phyloP scores from a whole-genome alignment of 2,329 filamentous ascomycete species.

The Penicillium hesseltinei region DNA sequence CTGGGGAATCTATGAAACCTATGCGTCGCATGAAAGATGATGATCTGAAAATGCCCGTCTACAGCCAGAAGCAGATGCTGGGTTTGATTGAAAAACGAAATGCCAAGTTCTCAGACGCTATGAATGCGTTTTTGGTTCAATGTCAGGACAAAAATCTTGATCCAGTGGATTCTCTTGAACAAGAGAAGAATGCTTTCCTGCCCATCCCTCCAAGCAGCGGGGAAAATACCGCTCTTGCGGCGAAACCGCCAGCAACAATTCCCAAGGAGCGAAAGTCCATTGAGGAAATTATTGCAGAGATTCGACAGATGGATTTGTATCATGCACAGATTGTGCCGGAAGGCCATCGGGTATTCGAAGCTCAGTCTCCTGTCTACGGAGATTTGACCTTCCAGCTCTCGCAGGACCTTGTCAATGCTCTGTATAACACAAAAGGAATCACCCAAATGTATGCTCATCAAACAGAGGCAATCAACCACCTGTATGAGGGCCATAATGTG shows the following conservation, averaged over 20 bases:
- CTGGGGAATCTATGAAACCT: conserved; percentile 68
- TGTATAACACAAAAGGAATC: conserved; percentile 90
- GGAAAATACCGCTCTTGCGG: conserved; percentile 38
- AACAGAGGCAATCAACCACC: conserved; percentile 84
- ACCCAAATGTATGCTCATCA: conserved; percentile 87
- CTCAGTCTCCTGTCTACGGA: conserved; percentile 76
- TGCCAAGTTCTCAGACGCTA: conserved; percentile 72
- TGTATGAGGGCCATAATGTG: conserved; percentile 78
- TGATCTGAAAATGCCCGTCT: conserved; percentile 86
- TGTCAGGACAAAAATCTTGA: conserved; percentile 65
- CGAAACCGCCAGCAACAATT: conserved; percentile 65
- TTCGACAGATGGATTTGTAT: conserved; percentile 84
- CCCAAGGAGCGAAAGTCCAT: conserved; percentile 77
- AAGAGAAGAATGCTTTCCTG: conserved; percentile 60
- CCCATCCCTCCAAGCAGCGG: conserved; percentile 55
- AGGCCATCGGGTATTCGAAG: conserved; percentile 86
- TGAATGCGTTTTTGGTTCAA: conserved; percentile 72
- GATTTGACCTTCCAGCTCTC: conserved; percentile 83
- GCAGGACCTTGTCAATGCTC: conserved; percentile 88
- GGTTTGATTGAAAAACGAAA: conserved; percentile 87
- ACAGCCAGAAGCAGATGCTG: conserved; percentile 88
- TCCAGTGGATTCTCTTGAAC: conserved; percentile 63
- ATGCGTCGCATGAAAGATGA: conserved; percentile 70
- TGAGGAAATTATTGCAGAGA: conserved; percentile 78
- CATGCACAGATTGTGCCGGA: conserved; percentile 88